Percentiles rank a stretch among this genome's conserved stretches.
These are phyloP conservation scores for Neurospora sp. DNA, from an alignment of 495 filamentous ascomycete genomes.

Conservation along the genomic window DNA sequence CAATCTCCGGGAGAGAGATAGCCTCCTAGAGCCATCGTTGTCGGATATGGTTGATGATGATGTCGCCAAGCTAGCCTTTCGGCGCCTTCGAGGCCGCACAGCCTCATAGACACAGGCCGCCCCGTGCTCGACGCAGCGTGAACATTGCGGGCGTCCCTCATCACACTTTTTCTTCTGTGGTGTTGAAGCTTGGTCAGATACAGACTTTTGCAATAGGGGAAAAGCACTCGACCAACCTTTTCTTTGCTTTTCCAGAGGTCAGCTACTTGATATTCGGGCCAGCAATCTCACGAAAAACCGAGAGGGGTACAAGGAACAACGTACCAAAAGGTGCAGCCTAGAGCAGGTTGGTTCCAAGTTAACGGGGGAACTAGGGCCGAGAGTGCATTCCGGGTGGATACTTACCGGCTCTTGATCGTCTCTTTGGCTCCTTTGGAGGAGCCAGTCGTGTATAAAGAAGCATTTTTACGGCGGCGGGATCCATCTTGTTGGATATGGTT, in stretches of 20 bases:
- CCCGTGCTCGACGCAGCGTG: slow-evolving; percentile 45
- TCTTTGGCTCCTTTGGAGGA: slow-evolving; percentile 50
- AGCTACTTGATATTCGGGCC: not conserved
- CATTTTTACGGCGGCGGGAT: slow-evolving; percentile 26
- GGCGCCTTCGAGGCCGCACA: slow-evolving; percentile 47
- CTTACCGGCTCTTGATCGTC: slow-evolving; percentile 52
- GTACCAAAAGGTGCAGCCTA: slow-evolving; percentile 52
- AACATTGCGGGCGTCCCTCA: slow-evolving; percentile 47
- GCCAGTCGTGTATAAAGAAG: slow-evolving; percentile 48
- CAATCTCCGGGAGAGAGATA: slow-evolving; percentile 7
- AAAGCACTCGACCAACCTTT: slow-evolving; percentile 15
- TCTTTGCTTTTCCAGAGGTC: slow-evolving; percentile 23
- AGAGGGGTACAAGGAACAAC: slow-evolving; percentile 9
- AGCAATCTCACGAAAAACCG: not conserved
- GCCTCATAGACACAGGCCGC: slow-evolving; percentile 46
- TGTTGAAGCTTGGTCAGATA: not conserved
- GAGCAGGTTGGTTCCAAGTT: slow-evolving; percentile 4
- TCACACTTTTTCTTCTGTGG: slow-evolving; percentile 57
- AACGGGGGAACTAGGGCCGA: slow-evolving; percentile 1
- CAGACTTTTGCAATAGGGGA: not conserved
- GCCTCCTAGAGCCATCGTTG: not conserved
- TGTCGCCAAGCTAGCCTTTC: slow-evolving; percentile 27
- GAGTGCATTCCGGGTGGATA: slow-evolving; percentile 6
- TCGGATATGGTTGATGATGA: not conserved
- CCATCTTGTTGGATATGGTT: not conserved